These are phyloP conservation scores for Cenchrus americanus DNA, from an alignment of 176 grass and related monocot species.

Conservation along the genomic window DNA sequence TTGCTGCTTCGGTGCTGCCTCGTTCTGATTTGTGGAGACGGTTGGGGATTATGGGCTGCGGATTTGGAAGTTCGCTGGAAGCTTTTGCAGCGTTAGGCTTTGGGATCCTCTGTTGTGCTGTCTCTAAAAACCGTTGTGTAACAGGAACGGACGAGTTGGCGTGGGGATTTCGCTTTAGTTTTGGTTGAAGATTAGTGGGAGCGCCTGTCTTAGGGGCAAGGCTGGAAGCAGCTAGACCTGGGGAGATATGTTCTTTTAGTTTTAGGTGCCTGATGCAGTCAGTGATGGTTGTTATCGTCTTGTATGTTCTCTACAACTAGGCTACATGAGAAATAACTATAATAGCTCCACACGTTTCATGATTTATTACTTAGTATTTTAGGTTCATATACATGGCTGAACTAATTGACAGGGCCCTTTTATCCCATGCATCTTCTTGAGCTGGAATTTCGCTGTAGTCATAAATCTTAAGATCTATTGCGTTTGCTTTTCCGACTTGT, in stretches of 20 bases:
- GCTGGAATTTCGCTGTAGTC: not conserved
- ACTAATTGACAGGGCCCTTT: not conserved
- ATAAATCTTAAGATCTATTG: not conserved
- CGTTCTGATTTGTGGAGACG: not conserved
- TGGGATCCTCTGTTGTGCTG: not conserved
- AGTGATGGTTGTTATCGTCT: not conserved
- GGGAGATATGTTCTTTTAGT: not conserved
- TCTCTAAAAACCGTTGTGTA: not conserved
- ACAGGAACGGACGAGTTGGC: not conserved
- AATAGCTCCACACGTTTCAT: not conserved
- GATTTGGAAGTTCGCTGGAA: not conserved
- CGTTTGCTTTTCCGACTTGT: not conserved
- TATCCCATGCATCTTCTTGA: not conserved
- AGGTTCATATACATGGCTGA: not conserved
- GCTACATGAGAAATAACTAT: not conserved
- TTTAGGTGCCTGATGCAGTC: not conserved
- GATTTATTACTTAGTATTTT: not conserved
- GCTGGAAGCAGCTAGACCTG: not conserved
- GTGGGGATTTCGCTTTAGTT: not conserved
- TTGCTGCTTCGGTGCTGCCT: not conserved
- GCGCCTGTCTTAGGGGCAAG: no score
- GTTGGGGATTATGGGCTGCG: not conserved
- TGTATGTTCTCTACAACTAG: not conserved
- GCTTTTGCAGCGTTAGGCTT: not conserved
- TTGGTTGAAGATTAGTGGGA: not conserved